Conservation (phyloP, 2,329 filamentous ascomycete genomes). For the Cladosporium sphaerospermum region DNA sequence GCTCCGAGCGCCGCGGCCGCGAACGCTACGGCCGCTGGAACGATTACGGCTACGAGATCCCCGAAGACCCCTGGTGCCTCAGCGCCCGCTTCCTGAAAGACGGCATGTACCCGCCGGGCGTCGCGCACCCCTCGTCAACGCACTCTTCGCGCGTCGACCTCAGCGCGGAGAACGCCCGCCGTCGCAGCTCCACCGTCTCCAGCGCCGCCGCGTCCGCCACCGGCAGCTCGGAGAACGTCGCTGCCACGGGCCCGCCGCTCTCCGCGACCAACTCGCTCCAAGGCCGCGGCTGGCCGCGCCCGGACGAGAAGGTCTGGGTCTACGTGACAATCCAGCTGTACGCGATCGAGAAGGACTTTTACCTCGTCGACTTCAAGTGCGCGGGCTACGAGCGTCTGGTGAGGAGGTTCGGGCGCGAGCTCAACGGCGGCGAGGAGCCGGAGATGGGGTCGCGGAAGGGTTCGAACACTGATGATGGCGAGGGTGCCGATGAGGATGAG, state of each 20-base stretch:
- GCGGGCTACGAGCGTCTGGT: conserved; percentile 91
- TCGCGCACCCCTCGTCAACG: conserved; percentile 44
- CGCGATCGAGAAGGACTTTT: conserved; percentile 85
- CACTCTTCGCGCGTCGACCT: conserved; percentile 46
- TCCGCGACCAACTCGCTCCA: conserved; percentile 11
- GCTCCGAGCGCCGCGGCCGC: conserved; percentile 26
- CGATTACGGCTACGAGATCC: conserved; percentile 68
- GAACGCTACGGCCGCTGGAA: conserved; percentile 41
- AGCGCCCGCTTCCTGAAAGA: conserved; percentile 81
- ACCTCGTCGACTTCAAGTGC: conserved; percentile 97
- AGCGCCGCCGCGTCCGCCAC: conserved; percentile 14
- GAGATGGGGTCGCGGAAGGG: conserved; percentile 17
- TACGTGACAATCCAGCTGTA: conserved; percentile 96
- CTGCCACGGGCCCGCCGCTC: conserved; percentile 15
- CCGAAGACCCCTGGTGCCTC: conserved; percentile 92
- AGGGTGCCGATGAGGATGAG: conserved; percentile 23
- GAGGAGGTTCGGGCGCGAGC: conserved; percentile 33
- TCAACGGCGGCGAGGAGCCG: conserved; percentile 20
- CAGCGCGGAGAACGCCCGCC: conserved; percentile 13
- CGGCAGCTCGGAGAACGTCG: conserved; percentile 26
- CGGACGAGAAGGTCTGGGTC: conserved; percentile 72
- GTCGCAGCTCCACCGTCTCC: conserved; percentile 26
- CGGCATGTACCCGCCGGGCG: conserved; percentile 57
- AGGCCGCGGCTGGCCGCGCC: conserved; percentile 13
- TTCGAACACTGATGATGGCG: conserved; percentile 22